Evolutionary conservation across 805 yeast genomes (phyloP), one percentile per base, ranked within the genome.

Genomic region (Zygosaccharomyces gambellarensis): DNA sequence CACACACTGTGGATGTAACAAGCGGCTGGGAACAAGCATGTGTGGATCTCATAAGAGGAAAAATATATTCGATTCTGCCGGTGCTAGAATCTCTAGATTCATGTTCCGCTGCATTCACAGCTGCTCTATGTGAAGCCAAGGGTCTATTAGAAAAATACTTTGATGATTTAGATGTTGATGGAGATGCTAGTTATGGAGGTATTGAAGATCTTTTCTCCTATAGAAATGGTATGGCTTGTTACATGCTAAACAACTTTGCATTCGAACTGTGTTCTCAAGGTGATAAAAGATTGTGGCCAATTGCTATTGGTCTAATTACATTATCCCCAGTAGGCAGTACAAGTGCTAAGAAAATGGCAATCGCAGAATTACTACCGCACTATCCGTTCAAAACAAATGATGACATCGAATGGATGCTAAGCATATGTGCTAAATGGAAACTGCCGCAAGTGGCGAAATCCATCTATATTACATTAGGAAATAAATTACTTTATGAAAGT

Each of bases 341-440:
- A 2, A 54, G 58, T 36, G 58, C 62, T 4, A 65, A 60, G 39
- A 65, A 59, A 46, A 40, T 51, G 34, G 60, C 79, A 0, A 73
- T 86, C 31, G 74, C 80, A 3, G 82, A 80, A 51, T 73, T 79
- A 43, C 67, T 86, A 31, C 87, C 88, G 4, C 75, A 74, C 21
- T 85, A 72, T 60, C 73, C 81, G 39, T 82, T 81, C 59, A 69
- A 75, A 47, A 82, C 83, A 7, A 84, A 82, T 60, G 90, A 85
- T 62, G 95, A 86, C 61, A 73, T 84, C 52, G 94, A 86, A 64
- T 86, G 92, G 92, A 78, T 83, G 40, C 69, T 86, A 45, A 78
- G 87, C 2, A 71, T 86, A 4, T 85, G 92, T 69, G 86, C 90
- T 10, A 76, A 82, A 56, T 71, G 85, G 62, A 79, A 77, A 57